Base-by-base conservation (phyloP, 257 asterid genomes). In the Ilex asprella region DNA sequence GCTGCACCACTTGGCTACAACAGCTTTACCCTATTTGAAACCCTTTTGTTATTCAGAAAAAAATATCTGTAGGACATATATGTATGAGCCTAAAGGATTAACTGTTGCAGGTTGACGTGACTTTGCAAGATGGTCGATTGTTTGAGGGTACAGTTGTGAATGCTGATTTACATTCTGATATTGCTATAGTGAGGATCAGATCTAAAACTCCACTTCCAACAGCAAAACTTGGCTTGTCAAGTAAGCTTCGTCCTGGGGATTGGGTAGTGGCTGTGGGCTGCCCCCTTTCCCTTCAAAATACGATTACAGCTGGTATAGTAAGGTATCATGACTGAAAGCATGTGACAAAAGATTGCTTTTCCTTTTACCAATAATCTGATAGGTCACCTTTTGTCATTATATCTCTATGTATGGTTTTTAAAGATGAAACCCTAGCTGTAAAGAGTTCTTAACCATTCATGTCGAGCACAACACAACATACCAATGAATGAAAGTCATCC, bases 211-310 rank as follows among this genome's bases (percentile, higher is more conserved):
- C 90, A 39, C 81, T 88, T 59, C 96, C 93, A 55, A 64, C 82
- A 12, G 96, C 95, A 67, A 88, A 78, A 77, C 84, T 88, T 67
- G 96, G 96, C 27, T 73, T 70, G 66, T 88, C 96, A 5, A 74
- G 77, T 73, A 86, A 74, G 71, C 88, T 88, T 77, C 95, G 96
- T 51, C 98, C 98, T 52, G 98, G 96, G 67, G 98, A 88, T 68
- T 88, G 95, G 98, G 98, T 84, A 77, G 73, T 86, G 67, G 98
- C 98, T 60, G 58, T 91, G 93, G 98, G 98, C 13, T 88, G 96
- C 58, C 98, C 98, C 59, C 87, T 84, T 58, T 75, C 94, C 53
- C 91, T 91, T 67, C 98, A 91, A 70, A 88, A 91, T 81, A 88
- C 96, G 31, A 54, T 88, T 62, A 91, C 98, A 30, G 95, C 95